Evolutionary conservation across 2,329 filamentous ascomycete species (phyloP).

Genomic region (Diaporthe nobilis): DNA sequence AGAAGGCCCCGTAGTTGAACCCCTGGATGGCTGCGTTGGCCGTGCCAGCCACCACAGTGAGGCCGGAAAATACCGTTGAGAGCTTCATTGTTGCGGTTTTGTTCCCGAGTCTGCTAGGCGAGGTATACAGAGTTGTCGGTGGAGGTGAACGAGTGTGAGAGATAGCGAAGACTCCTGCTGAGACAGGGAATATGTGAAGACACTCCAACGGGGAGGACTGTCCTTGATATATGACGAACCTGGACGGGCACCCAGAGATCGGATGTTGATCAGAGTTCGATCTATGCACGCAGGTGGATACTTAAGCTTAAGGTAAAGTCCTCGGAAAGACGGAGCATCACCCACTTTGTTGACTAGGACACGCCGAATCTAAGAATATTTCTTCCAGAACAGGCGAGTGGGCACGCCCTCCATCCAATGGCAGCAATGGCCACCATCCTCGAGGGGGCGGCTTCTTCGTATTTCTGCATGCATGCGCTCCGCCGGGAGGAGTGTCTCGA

Average conservation of each 20-base stretch:
- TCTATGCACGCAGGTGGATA: constrained; percentile 18
- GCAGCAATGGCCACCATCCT: not conserved
- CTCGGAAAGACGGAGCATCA: constrained; percentile 8
- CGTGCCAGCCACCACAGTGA: constrained; percentile 23
- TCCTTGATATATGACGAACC: constrained; percentile 5
- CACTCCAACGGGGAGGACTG: not conserved
- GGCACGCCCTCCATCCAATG: constrained; percentile 10
- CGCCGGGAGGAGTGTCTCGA: constrained; percentile 8
- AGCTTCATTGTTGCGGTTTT: constrained; percentile 14
- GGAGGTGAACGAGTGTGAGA: not conserved
- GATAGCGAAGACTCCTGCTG: constrained; percentile 10
- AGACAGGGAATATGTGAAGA: not conserved
- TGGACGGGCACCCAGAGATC: not conserved
- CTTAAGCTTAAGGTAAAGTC: not conserved
- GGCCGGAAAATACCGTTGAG: constrained; percentile 16
- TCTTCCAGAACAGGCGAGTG: constrained; percentile 26
- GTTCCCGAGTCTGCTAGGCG: not conserved
- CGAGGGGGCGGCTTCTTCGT: constrained; percentile 8
- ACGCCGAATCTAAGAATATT: constrained; percentile 27
- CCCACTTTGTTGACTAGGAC: constrained; percentile 6
- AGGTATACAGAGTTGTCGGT: not conserved
- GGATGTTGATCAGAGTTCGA: constrained; percentile 14
- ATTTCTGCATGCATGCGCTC: constrained; percentile 27
- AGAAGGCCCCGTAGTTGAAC: constrained; percentile 80
- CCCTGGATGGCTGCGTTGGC: constrained; percentile 63